Conservation (phyloP, 306 rosid genomes). For the Prunus mira region DNA sequence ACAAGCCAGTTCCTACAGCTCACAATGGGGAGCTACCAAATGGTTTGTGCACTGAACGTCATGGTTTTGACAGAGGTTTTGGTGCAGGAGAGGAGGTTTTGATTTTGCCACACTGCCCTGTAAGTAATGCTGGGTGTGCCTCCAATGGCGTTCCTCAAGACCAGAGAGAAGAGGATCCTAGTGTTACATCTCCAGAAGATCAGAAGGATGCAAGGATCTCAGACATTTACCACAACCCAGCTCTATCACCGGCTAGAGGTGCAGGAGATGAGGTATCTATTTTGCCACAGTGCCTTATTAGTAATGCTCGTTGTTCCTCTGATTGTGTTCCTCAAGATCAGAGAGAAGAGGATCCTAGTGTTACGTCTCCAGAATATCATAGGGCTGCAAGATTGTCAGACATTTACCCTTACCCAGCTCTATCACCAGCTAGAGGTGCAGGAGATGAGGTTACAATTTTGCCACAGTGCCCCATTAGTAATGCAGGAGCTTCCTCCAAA, state of each 20-base stretch:
- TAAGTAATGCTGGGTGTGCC: constrained; percentile 42
- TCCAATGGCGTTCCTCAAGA: constrained; percentile 35
- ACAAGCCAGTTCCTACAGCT: constrained; percentile 33
- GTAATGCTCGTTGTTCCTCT: constrained; percentile 45
- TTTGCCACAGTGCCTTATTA: constrained; percentile 40
- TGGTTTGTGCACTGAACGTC: constrained; percentile 30
- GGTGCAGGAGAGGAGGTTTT: constrained; percentile 26
- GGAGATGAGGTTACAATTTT: constrained; percentile 32
- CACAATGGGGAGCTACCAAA: constrained; percentile 24
- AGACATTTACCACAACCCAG: constrained; percentile 43
- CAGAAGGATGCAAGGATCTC: constrained; percentile 25
- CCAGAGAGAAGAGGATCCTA: constrained; percentile 34
- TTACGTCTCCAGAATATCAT: constrained; percentile 29
- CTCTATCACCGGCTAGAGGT: constrained; percentile 51
- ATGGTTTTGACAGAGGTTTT: constrained; percentile 21
- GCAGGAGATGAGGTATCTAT: constrained; percentile 26
- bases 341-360: constrained; percentile 31
- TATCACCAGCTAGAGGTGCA: constrained; percentile 47
- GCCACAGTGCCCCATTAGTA: constrained; percentile 37
- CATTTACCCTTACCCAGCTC: constrained; percentile 44
- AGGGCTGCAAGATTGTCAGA: constrained; percentile 27
- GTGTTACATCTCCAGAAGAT: constrained; percentile 30
- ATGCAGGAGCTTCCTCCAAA: constrained; percentile 39
- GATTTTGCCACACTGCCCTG: constrained; percentile 39
- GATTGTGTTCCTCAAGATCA: constrained; percentile 30